These are phyloP conservation scores for Cladorrhinum sp. DNA, from an alignment of 2,329 filamentous ascomycete species.

Conservation along the genomic window DNA sequence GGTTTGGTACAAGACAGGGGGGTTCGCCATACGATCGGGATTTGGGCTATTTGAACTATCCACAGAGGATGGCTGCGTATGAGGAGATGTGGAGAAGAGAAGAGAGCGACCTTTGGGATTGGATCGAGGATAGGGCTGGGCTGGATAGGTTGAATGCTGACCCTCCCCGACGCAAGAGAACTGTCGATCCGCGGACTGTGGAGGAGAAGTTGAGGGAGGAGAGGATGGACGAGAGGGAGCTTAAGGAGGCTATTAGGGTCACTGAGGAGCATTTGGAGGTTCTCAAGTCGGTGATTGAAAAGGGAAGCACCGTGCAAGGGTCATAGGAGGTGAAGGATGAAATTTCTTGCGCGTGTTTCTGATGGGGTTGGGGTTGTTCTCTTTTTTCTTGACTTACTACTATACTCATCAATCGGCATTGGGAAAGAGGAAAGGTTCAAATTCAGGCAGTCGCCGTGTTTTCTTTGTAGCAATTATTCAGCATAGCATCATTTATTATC, in stretches of 20 bases:
- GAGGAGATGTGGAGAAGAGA: slow-evolving; percentile 90
- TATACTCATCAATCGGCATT: neutral
- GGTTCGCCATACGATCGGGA: slow-evolving; percentile 39
- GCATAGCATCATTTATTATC: neutral
- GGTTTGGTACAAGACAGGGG: slow-evolving; percentile 49
- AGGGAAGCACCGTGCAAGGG: neutral
- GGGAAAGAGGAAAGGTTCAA: neutral
- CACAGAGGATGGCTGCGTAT: slow-evolving; percentile 76
- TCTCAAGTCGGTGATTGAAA: slow-evolving; percentile 68
- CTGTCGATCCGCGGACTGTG: slow-evolving; percentile 53
- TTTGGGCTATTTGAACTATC: slow-evolving; percentile 42
- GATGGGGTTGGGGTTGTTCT: neutral
- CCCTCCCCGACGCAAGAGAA: slow-evolving; percentile 43
- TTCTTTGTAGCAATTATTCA: neutral
- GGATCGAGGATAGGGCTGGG: slow-evolving; percentile 83
- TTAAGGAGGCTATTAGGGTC: slow-evolving; percentile 76
- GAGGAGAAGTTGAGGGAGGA: slow-evolving; percentile 59
- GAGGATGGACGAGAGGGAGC: slow-evolving; percentile 67
- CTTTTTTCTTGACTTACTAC: neutral
- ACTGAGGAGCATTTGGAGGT: slow-evolving; percentile 81
- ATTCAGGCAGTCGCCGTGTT: neutral
- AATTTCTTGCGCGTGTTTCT: neutral
- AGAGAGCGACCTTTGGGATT: slow-evolving; percentile 87
- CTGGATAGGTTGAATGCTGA: slow-evolving; percentile 52
- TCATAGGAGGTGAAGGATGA: neutral